Evolutionary conservation across 2,329 filamentous ascomycete species (phyloP).

Genomic region (Venturia aucupariae): DNA sequence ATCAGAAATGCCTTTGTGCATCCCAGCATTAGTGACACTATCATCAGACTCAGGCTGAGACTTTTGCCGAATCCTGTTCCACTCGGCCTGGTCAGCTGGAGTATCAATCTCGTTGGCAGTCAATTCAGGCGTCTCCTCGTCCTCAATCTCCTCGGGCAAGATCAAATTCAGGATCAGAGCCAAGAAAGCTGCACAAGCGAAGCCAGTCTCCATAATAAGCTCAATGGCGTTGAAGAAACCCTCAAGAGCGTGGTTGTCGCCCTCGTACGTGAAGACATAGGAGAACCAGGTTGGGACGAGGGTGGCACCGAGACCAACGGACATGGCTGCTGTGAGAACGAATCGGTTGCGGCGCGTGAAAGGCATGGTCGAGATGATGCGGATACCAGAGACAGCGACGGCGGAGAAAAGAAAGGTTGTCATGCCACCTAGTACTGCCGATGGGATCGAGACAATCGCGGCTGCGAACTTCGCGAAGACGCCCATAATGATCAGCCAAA

Average conservation of each 20-base stretch:
- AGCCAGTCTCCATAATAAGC: conserved; percentile 48
- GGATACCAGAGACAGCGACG: conserved; percentile 67
- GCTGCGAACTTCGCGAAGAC: conserved; percentile 78
- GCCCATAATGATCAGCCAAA: conserved; percentile 61
- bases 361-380: conserved; percentile 61
- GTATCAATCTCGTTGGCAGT: conserved; percentile 13
- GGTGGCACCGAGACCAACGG: conserved; percentile 55
- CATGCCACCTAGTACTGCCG: conserved; percentile 40
- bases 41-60: conserved; percentile 5
- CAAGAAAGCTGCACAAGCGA: conserved; percentile 64
- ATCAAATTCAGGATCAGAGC: conserved; percentile 64
- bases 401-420: conserved; percentile 71
- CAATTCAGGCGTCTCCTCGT: conserved; percentile 14
- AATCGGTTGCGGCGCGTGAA: conserved; percentile 77
- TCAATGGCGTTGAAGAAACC: conserved; percentile 64
- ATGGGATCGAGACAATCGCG: conserved; percentile 65
- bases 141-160: conserved; percentile 53
- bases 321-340: conserved; percentile 65
- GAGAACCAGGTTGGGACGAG: conserved; percentile 52
- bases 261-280: conserved; percentile 63
- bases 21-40: not conserved
- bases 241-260: conserved; percentile 55
- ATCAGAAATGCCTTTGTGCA: not conserved
- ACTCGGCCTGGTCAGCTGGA: conserved; percentile 11
- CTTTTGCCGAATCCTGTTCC: conserved; percentile 12